These are phyloP conservation scores for Bipolaris zeicola DNA, from an alignment of 2,329 filamentous ascomycete species.

Conservation along the genomic window DNA sequence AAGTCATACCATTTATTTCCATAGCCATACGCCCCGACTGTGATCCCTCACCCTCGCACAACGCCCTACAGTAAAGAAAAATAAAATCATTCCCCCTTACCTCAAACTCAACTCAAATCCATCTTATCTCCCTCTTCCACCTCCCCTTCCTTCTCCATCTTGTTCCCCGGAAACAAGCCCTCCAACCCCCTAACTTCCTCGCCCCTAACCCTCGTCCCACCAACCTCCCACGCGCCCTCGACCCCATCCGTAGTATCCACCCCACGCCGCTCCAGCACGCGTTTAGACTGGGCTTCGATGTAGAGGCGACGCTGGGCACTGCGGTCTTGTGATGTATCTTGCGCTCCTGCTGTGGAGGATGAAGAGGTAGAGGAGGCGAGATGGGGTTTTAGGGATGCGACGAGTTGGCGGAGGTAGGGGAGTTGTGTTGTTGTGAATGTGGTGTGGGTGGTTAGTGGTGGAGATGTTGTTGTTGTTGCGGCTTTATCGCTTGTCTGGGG, in stretches of 20 bases:
- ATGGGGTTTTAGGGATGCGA: slow-evolving; percentile 70
- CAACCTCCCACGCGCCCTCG: slow-evolving; percentile 37
- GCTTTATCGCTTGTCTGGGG: slow-evolving; percentile 4
- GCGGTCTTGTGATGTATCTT: background rate
- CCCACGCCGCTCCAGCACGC: slow-evolving; percentile 76
- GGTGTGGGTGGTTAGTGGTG: slow-evolving; percentile 68
- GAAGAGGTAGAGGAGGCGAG: slow-evolving; percentile 50
- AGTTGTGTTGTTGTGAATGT: slow-evolving; percentile 83
- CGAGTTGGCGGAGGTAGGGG: slow-evolving; percentile 73
- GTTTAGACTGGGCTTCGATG: slow-evolving; percentile 77
- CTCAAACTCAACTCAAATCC: slow-evolving; percentile 23
- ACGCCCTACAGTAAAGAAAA: too few species aligned
- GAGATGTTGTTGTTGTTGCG: slow-evolving; percentile 45
- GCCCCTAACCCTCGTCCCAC: slow-evolving; percentile 17
- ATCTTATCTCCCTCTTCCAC: slow-evolving; percentile 26
- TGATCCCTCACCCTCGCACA: too few species aligned
- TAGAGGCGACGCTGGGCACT: slow-evolving; percentile 77
- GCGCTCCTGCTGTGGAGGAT: background rate
- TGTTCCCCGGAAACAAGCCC: slow-evolving; percentile 24
- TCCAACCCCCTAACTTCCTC: slow-evolving; percentile 44
- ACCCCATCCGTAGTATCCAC: slow-evolving; percentile 59
- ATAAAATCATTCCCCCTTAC: too few species aligned
- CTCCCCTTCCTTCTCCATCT: background rate
- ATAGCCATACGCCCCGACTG: background rate
- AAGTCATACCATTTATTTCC: background rate